phyloP scores from a whole-genome alignment of 2,329 filamentous ascomycete genomes.

The Cadophora sp. region DNA sequence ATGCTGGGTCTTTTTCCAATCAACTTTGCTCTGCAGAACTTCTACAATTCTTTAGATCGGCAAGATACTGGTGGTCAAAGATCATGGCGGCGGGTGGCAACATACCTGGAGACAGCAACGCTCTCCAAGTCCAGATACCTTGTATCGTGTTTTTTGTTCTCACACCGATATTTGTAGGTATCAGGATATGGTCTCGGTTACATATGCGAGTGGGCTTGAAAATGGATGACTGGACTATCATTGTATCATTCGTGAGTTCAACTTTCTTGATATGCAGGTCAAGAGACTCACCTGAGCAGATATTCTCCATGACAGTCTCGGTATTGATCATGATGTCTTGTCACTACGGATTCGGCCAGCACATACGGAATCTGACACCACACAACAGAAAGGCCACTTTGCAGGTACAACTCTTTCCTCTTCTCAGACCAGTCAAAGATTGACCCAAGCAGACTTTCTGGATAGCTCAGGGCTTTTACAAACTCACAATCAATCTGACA shows the following conservation, averaged over 20 bases:
- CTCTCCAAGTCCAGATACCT: constrained; percentile 47
- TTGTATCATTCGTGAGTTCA: constrained; percentile 48
- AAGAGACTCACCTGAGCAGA: not conserved
- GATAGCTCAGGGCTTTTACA: constrained; percentile 59
- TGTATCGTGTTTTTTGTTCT: constrained; percentile 55
- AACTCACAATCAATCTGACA: constrained; percentile 58
- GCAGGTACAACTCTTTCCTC: constrained; percentile 33
- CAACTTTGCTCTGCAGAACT: not conserved
- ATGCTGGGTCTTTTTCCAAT: not conserved
- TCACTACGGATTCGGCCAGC: constrained; percentile 51
- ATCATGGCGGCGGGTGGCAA: constrained; percentile 7
- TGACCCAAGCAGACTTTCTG: constrained; percentile 53
- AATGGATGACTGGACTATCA: constrained; percentile 52
- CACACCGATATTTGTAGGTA: constrained; percentile 49
- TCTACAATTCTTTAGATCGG: not conserved
- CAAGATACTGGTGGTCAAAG: not conserved
- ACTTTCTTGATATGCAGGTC: not conserved
- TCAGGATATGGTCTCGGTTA: constrained; percentile 51
- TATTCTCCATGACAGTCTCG: not conserved
- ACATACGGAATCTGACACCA: constrained; percentile 46
- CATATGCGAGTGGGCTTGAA: constrained; percentile 47
- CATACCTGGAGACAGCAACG: constrained; percentile 6
- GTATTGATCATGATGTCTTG: constrained; percentile 9
- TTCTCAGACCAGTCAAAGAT: not conserved
- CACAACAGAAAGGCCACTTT: constrained; percentile 48